Percentiles rank a stretch among this genome's conserved stretches.
Conservation (phyloP, 495 filamentous ascomycete species). For the Cercophora scortea region DNA sequence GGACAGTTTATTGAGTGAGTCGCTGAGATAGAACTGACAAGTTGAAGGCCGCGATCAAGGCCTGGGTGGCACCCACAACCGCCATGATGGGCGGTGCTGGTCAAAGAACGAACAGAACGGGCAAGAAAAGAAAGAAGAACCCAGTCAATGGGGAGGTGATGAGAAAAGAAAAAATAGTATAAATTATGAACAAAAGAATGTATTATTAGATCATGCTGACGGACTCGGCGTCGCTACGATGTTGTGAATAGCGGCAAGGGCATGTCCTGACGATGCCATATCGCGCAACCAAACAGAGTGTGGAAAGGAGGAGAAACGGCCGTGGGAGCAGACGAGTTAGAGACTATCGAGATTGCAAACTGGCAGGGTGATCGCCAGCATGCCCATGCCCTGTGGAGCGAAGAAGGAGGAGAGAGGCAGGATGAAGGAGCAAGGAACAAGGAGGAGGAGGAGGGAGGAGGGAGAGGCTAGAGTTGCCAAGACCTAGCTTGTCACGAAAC, state of each 20-base stretch:
- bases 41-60: conserved; percentile 45
- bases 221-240: conserved; percentile 11
- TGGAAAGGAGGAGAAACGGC: conserved; percentile 8
- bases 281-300: conserved; percentile 14
- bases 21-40: conserved; percentile 32
- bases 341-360: too few relatives aligned
- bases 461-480: too few relatives aligned
- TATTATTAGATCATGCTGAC: conserved; percentile 23
- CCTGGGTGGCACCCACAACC: conserved; percentile 38
- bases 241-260: conserved; percentile 19
- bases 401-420: too few relatives aligned
- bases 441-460: too few relatives aligned
- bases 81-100: conserved; percentile 31
- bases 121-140: conserved; percentile 30
- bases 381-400: too few relatives aligned
- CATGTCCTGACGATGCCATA: conserved; percentile 3
- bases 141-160: conserved; percentile 49
- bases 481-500: too few relatives aligned
- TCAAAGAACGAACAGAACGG: conserved; percentile 13
- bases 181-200: conserved; percentile 16
- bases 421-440: too few relatives aligned
- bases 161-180: conserved; percentile 22
- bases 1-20: too few relatives aligned
- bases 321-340: too few relatives aligned
- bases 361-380: too few relatives aligned